Conservation (phyloP, 192 early-diverging fungal species). For the Backusella tarrabulga region DNA sequence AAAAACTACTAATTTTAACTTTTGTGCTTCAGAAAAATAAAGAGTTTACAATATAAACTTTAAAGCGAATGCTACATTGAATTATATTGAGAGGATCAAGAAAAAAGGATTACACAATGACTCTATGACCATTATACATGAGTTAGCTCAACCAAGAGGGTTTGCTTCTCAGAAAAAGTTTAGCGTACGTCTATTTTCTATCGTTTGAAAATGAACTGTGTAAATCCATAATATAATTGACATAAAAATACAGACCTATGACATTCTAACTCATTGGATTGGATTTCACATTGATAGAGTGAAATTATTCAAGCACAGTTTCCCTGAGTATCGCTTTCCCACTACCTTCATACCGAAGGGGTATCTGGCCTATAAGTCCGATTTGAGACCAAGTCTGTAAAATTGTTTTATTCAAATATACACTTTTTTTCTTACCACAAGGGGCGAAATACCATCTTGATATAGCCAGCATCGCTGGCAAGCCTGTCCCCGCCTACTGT, state of each 20-base stretch:
- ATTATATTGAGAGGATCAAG: not conserved
- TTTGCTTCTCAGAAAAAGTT: too few species aligned
- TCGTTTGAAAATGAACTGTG: not conserved
- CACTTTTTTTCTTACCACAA: too few species aligned
- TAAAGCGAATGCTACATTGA: not conserved
- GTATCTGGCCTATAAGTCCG: too few species aligned
- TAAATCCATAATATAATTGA: not conserved
- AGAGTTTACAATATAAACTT: not conserved
- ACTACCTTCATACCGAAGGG: not conserved
- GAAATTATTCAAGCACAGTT: not conserved
- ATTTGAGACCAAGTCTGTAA: too few species aligned
- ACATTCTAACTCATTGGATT: not conserved
- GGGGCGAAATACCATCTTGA: too few species aligned
- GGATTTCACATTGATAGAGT: not conserved
- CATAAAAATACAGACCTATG: not conserved
- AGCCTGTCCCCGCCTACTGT: too few species aligned
- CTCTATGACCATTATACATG: not conserved
- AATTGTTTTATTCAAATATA: too few species aligned
- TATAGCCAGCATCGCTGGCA: too few species aligned
- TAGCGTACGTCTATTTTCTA: not conserved
- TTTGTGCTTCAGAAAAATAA: not conserved
- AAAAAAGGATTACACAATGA: not conserved
- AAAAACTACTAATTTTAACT: not conserved
- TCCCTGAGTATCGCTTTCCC: not conserved
- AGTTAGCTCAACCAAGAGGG: not conserved